A percentile compares a stretch with the other conserved stretches of the same genome.
These are phyloP conservation scores for Chaetomium tenue DNA, from an alignment of 495 filamentous ascomycete species.

Conservation along the genomic window DNA sequence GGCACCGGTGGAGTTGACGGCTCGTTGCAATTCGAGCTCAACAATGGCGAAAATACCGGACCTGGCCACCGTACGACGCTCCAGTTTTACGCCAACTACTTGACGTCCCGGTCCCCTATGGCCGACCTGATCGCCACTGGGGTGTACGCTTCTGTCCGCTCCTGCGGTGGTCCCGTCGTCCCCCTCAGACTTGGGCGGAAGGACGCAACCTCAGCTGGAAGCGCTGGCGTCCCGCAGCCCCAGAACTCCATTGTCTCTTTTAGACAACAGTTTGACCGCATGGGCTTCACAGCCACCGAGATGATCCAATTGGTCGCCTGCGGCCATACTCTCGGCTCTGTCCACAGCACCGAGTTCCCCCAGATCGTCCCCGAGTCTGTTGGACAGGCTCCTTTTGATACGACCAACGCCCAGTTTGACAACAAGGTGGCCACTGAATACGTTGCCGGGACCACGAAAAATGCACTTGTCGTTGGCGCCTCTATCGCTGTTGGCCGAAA, in stretches of 20 bases:
- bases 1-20: conserved; percentile 58
- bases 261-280: conserved; percentile 53
- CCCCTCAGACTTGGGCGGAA: conserved; percentile 54
- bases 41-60: conserved; percentile 57
- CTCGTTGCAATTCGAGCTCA: conserved; percentile 59
- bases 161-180: conserved; percentile 58
- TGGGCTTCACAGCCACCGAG: conserved; percentile 55
- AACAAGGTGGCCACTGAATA: conserved; percentile 58
- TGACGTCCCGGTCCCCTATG: conserved; percentile 49
- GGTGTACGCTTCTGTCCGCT: conserved; percentile 55
- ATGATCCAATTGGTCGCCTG: conserved; percentile 63
- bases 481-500: conserved; percentile 43
- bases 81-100: conserved; percentile 53
- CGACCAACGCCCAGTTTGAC: conserved; percentile 51
- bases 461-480: conserved; percentile 53
- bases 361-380: conserved; percentile 49
- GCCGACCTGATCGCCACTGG: conserved; percentile 62
- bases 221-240: conserved; percentile 56
- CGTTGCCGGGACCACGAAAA: conserved; percentile 50
- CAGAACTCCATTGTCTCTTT: conserved; percentile 55
- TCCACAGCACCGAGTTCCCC: conserved; percentile 56
- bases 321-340: conserved; percentile 61
- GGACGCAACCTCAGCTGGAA: conserved; percentile 54
- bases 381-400: conserved; percentile 43
- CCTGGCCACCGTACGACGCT: conserved; percentile 58